Conservation (phyloP, 129 eudicot genomes). For the Glebionis coronaria region DNA sequence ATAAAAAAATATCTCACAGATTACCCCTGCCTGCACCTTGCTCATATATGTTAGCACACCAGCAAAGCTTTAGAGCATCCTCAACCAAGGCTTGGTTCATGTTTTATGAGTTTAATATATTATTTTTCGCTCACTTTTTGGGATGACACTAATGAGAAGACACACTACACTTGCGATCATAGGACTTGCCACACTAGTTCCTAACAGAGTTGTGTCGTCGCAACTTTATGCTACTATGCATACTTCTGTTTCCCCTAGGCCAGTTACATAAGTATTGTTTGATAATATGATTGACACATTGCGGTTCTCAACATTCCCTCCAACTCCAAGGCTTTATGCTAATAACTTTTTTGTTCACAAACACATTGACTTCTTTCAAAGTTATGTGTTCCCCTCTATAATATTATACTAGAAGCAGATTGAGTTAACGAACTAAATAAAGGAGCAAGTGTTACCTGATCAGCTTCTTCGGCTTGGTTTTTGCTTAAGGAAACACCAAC, state of each 20-base stretch:
- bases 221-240: too few relatives aligned
- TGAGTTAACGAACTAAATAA: constrained; percentile 84
- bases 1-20: too few relatives aligned
- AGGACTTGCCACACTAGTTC: constrained; percentile 88
- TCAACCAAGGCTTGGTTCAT: constrained; percentile 86
- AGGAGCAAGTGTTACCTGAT: constrained; percentile 97
- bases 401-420: constrained; percentile 86
- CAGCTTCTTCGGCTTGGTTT: constrained; percentile 97
- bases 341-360: too few relatives aligned
- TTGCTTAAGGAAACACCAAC: constrained; percentile 96
- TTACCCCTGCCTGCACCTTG: too few relatives aligned
- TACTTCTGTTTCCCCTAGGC: too few relatives aligned
- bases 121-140: too few relatives aligned
- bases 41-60: constrained; percentile 81
- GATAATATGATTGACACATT: too few relatives aligned
- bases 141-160: constrained; percentile 74
- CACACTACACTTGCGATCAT: constrained; percentile 88
- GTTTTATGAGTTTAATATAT: too few relatives aligned
- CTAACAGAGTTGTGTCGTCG: too few relatives aligned
- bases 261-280: too few relatives aligned
- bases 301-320: too few relatives aligned
- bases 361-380: constrained; percentile 92
- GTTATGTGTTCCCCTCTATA: constrained; percentile 91
- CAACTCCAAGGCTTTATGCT: too few relatives aligned
- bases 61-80: constrained; percentile 79